Conservation (phyloP, 495 filamentous ascomycete species). For the Penicillium goetzii region DNA sequence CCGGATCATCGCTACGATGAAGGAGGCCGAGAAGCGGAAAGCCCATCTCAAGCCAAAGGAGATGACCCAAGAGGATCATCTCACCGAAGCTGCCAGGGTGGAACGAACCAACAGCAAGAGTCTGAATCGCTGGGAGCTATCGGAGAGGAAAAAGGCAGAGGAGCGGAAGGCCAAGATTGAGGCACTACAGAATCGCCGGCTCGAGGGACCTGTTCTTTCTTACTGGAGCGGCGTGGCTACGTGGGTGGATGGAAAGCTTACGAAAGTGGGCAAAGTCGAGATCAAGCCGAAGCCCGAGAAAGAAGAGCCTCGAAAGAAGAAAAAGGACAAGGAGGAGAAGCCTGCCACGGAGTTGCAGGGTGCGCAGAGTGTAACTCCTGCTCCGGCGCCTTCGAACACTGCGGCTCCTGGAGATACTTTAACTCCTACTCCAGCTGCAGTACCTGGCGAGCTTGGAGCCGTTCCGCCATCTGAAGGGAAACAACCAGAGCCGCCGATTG, state of each 20-base stretch:
- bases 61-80: slow-evolving; percentile 87
- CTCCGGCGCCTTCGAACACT: slow-evolving; percentile 9
- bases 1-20: slow-evolving; percentile 81
- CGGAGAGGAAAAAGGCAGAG: slow-evolving; percentile 82
- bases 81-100: slow-evolving; percentile 79
- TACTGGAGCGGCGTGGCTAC: slow-evolving; percentile 90
- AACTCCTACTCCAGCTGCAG: neutral
- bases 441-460: neutral
- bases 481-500: neutral
- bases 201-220: slow-evolving; percentile 87
- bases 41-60: slow-evolving; percentile 73
- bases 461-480: slow-evolving; percentile 1
- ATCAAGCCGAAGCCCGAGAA: slow-evolving; percentile 54
- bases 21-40: slow-evolving; percentile 79
- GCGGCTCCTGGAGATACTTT: slow-evolving; percentile 5
- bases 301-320: slow-evolving; percentile 35
- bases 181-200: slow-evolving; percentile 79
- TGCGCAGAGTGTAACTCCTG: slow-evolving; percentile 22
- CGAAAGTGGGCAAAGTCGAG: slow-evolving; percentile 70
- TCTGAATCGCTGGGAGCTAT: slow-evolving; percentile 90
- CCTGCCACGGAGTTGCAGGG: slow-evolving; percentile 28
- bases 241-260: slow-evolving; percentile 74
- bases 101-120: slow-evolving; percentile 88
- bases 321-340: slow-evolving; percentile 41
- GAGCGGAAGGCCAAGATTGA: slow-evolving; percentile 79